Evolutionary conservation across 2,329 filamentous ascomycete species (phyloP), one percentile per base, ranked within the genome.

Genomic region (Botrytis porri): DNA sequence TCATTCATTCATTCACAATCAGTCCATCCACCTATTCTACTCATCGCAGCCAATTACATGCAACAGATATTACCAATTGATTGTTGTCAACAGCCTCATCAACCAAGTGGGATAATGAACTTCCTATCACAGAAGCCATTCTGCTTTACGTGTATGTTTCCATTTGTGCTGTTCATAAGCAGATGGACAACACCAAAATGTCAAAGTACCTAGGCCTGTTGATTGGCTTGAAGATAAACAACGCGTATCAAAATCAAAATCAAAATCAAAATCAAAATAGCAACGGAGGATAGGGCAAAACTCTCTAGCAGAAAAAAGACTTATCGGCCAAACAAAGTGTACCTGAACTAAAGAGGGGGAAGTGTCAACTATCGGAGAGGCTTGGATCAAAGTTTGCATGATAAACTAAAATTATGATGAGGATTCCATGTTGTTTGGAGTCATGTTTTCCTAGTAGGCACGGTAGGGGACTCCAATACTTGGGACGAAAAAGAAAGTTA

Each of bases 261-360:
- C 37, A 39, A 39, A n/a, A n/a, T n/a, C n/a, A 41, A 14, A n/a
- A 66, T 54, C 64, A 66, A 54, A 66, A 66, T 54, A 66, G 45
- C 64, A 66, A 66, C 63, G 32, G 41, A 4, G 41, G 41, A 43
- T 18, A 43, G 16, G 41, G 41, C 41, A 43, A 43, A 18, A 18
- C 41, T 18, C 18, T 43, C 7, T 22, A 12, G 45, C 6, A 45
- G 4, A 48, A 25, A 39, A 39, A 61, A 25, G 57, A 14, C 32
- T 25, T 12, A 35, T 48, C 45, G 25, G 9, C 25, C 25, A 51
- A n/a, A 51, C 48, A 51, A 51, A 14, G 48, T 61, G 22, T 61
- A 25, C 35, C 59, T 61, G 48, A n/a, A 7, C 48, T 16, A 39
- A n/a, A 25, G 59, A 61, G 59, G 59, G 59, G 59, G 18, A 41